phyloP scores from a whole-genome alignment of 768 basidiomycete genomes.

The Candolleomyces aberdarensis region DNA sequence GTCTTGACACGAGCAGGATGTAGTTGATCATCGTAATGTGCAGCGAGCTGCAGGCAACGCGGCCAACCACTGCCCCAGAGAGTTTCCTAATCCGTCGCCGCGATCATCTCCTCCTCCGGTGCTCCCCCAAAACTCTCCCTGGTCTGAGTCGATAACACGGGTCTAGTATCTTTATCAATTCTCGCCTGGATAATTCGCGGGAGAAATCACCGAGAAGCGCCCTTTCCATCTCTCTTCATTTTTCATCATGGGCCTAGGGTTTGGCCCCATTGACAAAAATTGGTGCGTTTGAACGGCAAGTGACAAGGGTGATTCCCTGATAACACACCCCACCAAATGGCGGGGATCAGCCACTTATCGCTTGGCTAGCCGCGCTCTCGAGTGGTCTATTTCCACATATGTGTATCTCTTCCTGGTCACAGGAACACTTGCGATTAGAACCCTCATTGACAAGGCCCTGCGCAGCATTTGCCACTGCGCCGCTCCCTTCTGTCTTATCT shows the following conservation, averaged over 20 bases:
- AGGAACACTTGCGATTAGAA: not conserved
- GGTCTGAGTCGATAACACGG: too few relatives aligned
- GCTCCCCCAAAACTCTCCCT: too few relatives aligned
- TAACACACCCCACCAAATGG: not conserved
- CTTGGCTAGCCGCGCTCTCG: slow-evolving; percentile 2
- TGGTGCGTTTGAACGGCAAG: not conserved
- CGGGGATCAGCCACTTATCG: not conserved
- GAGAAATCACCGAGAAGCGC: too few relatives aligned
- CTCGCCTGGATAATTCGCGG: too few relatives aligned
- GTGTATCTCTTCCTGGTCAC: not conserved
- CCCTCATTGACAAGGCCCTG: not conserved
- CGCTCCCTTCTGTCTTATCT: too few relatives aligned
- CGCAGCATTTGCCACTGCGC: not conserved
- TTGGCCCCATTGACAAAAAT: not conserved
- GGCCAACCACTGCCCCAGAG: slow-evolving; percentile 14
- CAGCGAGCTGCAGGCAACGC: slow-evolving; percentile 7
- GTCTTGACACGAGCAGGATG: slow-evolving; percentile 95
- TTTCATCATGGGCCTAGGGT: too few relatives aligned
- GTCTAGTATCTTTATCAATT: too few relatives aligned
- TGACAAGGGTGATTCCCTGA: not conserved
- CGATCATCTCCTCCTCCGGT: not conserved
- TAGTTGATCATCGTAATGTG: slow-evolving; percentile 79
- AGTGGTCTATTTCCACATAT: slow-evolving; percentile 4
- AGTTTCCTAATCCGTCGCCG: not conserved
- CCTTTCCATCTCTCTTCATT: too few relatives aligned